Conservation (phyloP, 495 filamentous ascomycete genomes). For the Xylaria intraflava region DNA sequence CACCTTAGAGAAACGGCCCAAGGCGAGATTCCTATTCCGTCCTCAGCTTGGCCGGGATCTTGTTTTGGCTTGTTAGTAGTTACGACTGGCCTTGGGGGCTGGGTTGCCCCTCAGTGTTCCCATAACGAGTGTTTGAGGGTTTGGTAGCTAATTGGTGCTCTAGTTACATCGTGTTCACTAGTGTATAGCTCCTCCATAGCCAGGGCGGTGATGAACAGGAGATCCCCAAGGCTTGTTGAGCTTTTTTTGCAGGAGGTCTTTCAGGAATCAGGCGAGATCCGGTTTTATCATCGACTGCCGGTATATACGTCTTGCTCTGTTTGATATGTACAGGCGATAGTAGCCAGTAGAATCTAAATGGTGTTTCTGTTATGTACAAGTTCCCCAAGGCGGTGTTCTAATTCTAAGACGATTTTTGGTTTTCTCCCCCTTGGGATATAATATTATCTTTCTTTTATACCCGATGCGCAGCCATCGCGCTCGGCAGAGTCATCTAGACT, state of each 20-base stretch:
- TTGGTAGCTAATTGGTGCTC: too few species aligned
- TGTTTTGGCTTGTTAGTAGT: neutral
- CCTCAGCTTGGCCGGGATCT: slow-evolving; percentile 10
- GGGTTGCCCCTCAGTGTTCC: too few species aligned
- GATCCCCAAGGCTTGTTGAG: too few species aligned
- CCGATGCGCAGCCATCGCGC: neutral
- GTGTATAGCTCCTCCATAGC: too few species aligned
- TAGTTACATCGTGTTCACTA: too few species aligned
- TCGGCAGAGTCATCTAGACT: slow-evolving; percentile 7
- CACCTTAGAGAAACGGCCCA: neutral
- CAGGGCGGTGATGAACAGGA: too few species aligned
- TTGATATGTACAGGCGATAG: slow-evolving; percentile 6
- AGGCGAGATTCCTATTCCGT: neutral
- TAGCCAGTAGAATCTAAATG: too few species aligned
- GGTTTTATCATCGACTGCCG: neutral
- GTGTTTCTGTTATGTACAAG: slow-evolving; percentile 1
- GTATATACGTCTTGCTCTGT: neutral
- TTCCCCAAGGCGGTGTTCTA: neutral
- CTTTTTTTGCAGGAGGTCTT: too few species aligned
- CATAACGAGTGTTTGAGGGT: too few species aligned
- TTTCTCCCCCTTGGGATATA: too few species aligned
- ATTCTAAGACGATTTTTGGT: neutral
- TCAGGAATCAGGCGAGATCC: too few species aligned
- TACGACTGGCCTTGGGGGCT: neutral
- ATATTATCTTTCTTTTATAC: slow-evolving; percentile 1